Base-by-base conservation (phyloP, 2,329 filamentous ascomycete genomes). In the Alternaria sp. region DNA sequence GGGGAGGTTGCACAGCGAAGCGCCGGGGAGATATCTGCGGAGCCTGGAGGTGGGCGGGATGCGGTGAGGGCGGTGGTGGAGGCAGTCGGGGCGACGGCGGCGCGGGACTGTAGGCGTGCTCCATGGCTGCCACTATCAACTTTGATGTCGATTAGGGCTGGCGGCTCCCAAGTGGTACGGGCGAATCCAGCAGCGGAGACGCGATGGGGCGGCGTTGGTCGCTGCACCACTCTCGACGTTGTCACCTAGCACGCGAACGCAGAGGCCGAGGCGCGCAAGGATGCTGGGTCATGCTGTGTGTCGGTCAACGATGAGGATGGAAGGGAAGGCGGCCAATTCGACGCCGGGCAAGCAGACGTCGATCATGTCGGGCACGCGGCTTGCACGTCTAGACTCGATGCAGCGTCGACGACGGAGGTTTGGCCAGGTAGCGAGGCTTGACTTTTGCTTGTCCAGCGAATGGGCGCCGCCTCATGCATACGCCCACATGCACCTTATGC, bases 1-100 rank as follows among this genome's bases (percentile, higher is more conserved):
- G 74, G 36, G 80, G 79, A 65, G 81, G 80, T 73, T 80, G 81
- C 70, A 81, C 78, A 67, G 78, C 76, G 54, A 78, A 71, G 69
- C 77, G 77, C 67, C 78, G 67, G 57, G 76, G 66, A 67, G 77
- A 77, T 54, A 69, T 69, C 60, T 75, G 71, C 47, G 69, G 71
- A 50, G 68, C 57, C 44, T 70, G 71, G 49, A 66, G 61, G 49
- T 59, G 46, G 21, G 55, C 50, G 17, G 56, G 61, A 45, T 64
- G 63, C 60, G 58, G 68, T 21, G 70, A 67, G 61, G 72, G 65
- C 23, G 66, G 66, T 9, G 62, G 70, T 19, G 67, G 67, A 51
- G 73, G 66, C 44, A 72, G 51, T 52, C 61, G 30, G 45, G 61
- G 70, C 47, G 74, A 73, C 17, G 72, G 68, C 44, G 68, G 67